A percentile compares a stretch with the other conserved stretches of the same genome.
phyloP scores from a whole-genome alignment of 2,329 filamentous ascomycete species.

The Aspergillus unguis region DNA sequence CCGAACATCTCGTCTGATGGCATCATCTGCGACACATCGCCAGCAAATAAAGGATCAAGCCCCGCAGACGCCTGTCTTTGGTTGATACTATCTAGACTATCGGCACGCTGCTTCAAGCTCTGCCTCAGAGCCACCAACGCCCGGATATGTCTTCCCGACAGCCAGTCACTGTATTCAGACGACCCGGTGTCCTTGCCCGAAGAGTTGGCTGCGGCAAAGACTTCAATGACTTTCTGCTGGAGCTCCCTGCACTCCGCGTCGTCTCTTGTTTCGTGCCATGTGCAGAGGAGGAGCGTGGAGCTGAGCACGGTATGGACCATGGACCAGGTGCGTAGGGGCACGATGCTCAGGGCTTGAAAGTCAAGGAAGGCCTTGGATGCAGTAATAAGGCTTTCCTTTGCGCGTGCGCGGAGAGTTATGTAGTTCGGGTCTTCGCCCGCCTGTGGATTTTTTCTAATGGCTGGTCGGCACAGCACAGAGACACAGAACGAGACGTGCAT shows the following conservation, averaged over 20 bases:
- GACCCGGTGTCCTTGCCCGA: conserved; percentile 10
- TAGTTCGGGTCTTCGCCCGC: conserved; percentile 6
- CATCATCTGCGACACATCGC: neutral
- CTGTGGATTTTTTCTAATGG: conserved; percentile 41
- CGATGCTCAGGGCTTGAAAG: conserved; percentile 30
- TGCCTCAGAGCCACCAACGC: conserved; percentile 27
- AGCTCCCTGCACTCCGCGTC: conserved; percentile 28
- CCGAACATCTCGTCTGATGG: neutral
- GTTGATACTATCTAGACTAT: too few relatives aligned
- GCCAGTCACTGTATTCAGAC: conserved; percentile 26
- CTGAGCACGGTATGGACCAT: conserved; percentile 36
- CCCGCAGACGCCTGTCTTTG: neutral
- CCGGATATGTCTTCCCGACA: conserved; percentile 29
- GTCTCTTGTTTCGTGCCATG: conserved; percentile 33
- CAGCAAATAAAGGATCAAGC: neutral
- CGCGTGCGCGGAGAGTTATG: conserved; percentile 20
- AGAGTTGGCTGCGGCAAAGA: conserved; percentile 24
- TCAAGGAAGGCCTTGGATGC: conserved; percentile 32
- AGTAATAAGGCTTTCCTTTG: conserved; percentile 25
- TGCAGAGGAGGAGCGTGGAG: conserved; percentile 31
- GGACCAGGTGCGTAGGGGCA: conserved; percentile 32
- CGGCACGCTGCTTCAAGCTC: conserved; percentile 11
- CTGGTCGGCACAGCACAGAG: conserved; percentile 56
- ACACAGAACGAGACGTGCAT: conserved; percentile 55
- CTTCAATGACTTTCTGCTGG: conserved; percentile 31